Evolutionary conservation across 768 basidiomycete genomes (phyloP), one percentile per base, ranked within the genome.

Genomic region (Lentinula boryana): DNA sequence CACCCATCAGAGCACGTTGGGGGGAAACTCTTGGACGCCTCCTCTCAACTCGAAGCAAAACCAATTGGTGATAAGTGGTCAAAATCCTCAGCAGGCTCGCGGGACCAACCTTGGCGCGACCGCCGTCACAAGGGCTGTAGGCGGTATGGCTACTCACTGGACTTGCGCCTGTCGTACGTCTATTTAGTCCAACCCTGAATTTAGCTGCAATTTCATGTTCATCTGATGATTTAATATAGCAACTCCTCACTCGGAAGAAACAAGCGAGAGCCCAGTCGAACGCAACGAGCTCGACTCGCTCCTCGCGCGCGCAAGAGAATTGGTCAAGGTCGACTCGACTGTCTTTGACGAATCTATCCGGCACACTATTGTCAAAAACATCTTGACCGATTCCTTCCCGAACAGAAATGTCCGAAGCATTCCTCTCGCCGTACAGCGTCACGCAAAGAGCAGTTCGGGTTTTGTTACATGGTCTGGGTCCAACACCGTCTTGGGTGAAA

Each of bases 121-220:
- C 31, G 54, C 54, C 23, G 44, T 61, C 4, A 56, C 60, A 0
- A 40, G 60, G 33, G 46, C 54, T 21, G 60, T 61, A 16, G 60
- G 60, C 8, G 60, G 60, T 18, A 61, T 61, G 60, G 54, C 54
- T 33, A 61, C 60, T 43, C 60, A 61, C 18, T 61, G 60, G 51
- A 53, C 54, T 21, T 56, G 51, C 43, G 43, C 31, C 32, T 44
- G 36, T 13, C 54, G 38, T 61, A 32, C 44, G 54, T 56, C 18
- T 41, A 35, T 54, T 10, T 1, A 16, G 12, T 31, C 13, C 8
- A 5, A 12, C 12, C 1, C n/a, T 31, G 21, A 7, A 32, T 6
- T 7, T 23, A 18, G 5, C 31, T 55, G 27, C 9, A 52, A 8
- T n/a, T n/a, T 44, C 46, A 23, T 1, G 6, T 16, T 16, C 5